These are phyloP conservation scores for Santalum album DNA, from an alignment of 164 flowering plant genomes.

Conservation along the genomic window DNA sequence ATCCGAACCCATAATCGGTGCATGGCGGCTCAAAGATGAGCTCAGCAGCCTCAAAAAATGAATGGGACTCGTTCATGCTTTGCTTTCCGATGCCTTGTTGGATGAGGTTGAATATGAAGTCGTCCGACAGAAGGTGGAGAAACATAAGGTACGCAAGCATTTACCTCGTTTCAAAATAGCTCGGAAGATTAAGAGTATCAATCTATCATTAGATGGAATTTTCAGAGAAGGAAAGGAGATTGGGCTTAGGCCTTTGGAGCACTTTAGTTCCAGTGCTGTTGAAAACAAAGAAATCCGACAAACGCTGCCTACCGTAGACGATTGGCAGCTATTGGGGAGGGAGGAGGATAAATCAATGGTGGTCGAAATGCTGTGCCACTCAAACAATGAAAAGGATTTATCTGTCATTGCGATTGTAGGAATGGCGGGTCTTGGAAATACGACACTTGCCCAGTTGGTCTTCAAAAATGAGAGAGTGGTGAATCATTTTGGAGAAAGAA, in stretches of 20 bases:
- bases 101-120: constrained; percentile 7
- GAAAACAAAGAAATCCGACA: background rate
- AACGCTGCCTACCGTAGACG: constrained; percentile 1
- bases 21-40: too few species aligned
- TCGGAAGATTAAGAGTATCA: background rate
- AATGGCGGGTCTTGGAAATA: constrained; percentile 15
- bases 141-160: constrained; percentile 1
- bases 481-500: constrained; percentile 3
- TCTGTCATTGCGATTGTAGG: constrained; percentile 12
- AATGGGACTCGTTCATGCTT: too few species aligned
- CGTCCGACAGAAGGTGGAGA: background rate
- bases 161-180: constrained; percentile 1
- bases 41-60: too few species aligned
- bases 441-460: constrained; percentile 10
- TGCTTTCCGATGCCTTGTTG: constrained; percentile 5
- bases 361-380: background rate
- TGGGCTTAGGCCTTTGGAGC: background rate
- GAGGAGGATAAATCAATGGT: background rate
- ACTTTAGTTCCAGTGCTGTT: background rate
- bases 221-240: background rate
- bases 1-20: too few species aligned
- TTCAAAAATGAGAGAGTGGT: constrained; percentile 5
- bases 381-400: background rate
- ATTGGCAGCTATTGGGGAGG: constrained; percentile 6
- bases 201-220: background rate